Conservation (phyloP, 2,329 filamentous ascomycete species). For the Teratosphaeriaceae sp. region DNA sequence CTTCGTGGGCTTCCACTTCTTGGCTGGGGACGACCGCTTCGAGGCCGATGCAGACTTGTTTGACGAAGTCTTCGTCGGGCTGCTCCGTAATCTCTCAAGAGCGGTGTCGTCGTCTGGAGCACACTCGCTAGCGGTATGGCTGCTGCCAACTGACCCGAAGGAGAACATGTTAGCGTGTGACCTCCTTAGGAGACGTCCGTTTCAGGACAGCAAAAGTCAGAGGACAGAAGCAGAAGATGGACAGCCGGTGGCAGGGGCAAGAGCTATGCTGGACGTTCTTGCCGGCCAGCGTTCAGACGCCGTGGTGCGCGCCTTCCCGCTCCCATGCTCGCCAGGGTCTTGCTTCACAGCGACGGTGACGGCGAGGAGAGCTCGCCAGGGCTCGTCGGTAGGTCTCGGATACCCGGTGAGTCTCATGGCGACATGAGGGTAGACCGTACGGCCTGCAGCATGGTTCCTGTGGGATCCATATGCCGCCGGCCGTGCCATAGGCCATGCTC, state of each 20-base stretch:
- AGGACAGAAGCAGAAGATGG: too few species aligned
- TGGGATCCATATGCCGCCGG: conserved; percentile 1
- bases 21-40: conserved; percentile 6
- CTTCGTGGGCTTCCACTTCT: conserved; percentile 11
- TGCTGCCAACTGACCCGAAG: background rate
- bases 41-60: conserved; percentile 1
- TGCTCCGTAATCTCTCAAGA: background rate
- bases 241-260: too few species aligned
- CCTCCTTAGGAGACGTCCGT: background rate
- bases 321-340: too few species aligned
- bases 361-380: too few species aligned
- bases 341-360: too few species aligned
- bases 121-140: background rate
- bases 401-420: background rate
- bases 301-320: too few species aligned
- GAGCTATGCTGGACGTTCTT: too few species aligned
- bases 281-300: too few species aligned
- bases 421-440: background rate
- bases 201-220: background rate
- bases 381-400: conserved; percentile 1
- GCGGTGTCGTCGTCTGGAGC: background rate
- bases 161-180: conserved; percentile 4
- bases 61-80: conserved; percentile 2
- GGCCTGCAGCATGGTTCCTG: background rate
- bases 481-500: conserved; percentile 1